Conservation (phyloP, 2,329 filamentous ascomycete genomes). For the Aspergillus puulaauensis region DNA sequence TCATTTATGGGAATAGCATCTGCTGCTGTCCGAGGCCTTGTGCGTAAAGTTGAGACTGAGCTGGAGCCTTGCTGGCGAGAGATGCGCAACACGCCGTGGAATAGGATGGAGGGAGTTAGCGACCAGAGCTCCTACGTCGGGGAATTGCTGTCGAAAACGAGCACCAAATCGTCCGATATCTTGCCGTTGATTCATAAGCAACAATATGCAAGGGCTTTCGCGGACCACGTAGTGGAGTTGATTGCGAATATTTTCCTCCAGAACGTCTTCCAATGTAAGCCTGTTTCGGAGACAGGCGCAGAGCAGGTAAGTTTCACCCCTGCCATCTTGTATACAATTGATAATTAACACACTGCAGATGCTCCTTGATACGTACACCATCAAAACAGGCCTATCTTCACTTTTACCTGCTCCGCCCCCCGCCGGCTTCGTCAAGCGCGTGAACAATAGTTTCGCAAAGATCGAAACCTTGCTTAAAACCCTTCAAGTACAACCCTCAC, state of each 20-base stretch:
- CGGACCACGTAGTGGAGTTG: conserved; percentile 91
- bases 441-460: conserved; percentile 78
- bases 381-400: conserved; percentile 49
- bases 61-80: conserved; percentile 90
- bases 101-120: conserved; percentile 85
- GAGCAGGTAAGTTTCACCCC: conserved; percentile 65
- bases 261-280: conserved; percentile 84
- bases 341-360: conserved; percentile 57
- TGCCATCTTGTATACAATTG: background rate
- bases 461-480: conserved; percentile 95
- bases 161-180: conserved; percentile 70
- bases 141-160: conserved; percentile 73
- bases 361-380: conserved; percentile 86
- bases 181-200: conserved; percentile 78
- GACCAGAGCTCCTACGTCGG: conserved; percentile 92
- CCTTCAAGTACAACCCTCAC: conserved; percentile 86
- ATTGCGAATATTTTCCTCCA: conserved; percentile 75
- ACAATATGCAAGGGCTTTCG: conserved; percentile 92
- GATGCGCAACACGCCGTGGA: conserved; percentile 96
- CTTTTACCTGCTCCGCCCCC: conserved; percentile 59
- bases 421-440: conserved; percentile 75
- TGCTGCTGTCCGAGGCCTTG: conserved; percentile 78
- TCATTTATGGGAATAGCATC: conserved; percentile 93
- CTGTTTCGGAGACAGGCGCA: conserved; percentile 89
- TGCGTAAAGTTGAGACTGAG: conserved; percentile 77